phyloP scores from a whole-genome alignment of 352 stramenopile species.

The Halophytophthora batemanensis region DNA sequence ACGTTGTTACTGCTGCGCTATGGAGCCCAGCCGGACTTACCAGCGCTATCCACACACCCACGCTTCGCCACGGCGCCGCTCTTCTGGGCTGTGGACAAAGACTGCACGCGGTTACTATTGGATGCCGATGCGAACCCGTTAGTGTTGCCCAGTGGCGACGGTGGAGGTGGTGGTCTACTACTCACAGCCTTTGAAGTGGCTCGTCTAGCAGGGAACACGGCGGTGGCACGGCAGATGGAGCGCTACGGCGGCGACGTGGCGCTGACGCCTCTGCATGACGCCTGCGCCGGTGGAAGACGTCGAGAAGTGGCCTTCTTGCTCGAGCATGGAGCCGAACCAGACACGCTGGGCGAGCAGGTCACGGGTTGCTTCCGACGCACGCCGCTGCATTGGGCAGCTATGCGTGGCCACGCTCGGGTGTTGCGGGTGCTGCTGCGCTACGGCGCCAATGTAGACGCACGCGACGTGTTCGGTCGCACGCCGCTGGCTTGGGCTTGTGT shows the following conservation, averaged over 20 bases:
- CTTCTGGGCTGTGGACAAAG: slow-evolving; percentile 70
- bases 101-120: slow-evolving; percentile 61
- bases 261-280: slow-evolving; percentile 72
- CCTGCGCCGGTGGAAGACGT: slow-evolving; percentile 48
- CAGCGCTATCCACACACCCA: slow-evolving; percentile 45
- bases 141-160: slow-evolving; percentile 28
- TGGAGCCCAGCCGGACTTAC: slow-evolving; percentile 54
- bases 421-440: slow-evolving; percentile 65
- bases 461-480: slow-evolving; percentile 69
- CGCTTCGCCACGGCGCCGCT: slow-evolving; percentile 63
- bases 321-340: slow-evolving; percentile 59
- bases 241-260: slow-evolving; percentile 78
- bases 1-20: slow-evolving; percentile 61
- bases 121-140: slow-evolving; percentile 72
- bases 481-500: slow-evolving; percentile 70
- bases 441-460: slow-evolving; percentile 49
- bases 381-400: slow-evolving; percentile 78
- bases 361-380: slow-evolving; percentile 64
- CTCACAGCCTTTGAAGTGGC: slow-evolving; percentile 76
- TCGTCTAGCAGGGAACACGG: slow-evolving; percentile 56
- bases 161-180: slow-evolving; percentile 18
- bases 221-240: slow-evolving; percentile 66
- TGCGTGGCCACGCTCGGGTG: slow-evolving; percentile 56
- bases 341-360: slow-evolving; percentile 70
- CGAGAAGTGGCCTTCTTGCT: slow-evolving; percentile 65